These are phyloP conservation scores for Coniosporium tulheliwenetii DNA, from an alignment of 2,329 filamentous ascomycete species.

Conservation along the genomic window DNA sequence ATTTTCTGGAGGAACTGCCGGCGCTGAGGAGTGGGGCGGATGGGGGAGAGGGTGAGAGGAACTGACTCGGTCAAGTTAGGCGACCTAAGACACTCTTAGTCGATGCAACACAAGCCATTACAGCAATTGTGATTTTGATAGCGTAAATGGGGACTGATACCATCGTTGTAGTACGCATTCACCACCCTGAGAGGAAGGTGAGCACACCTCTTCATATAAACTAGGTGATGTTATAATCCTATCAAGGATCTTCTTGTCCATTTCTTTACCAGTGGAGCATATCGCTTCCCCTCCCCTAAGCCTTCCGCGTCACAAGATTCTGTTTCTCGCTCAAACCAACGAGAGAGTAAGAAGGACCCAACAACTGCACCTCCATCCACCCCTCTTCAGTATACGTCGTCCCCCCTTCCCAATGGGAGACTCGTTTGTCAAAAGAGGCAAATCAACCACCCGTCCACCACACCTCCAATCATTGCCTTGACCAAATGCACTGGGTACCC, in stretches of 20 bases:
- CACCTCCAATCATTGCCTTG: not conserved
- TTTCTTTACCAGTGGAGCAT: not conserved
- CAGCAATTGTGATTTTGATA: too few species aligned
- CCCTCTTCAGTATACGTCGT: constrained; percentile 2
- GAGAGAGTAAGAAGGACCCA: too few species aligned
- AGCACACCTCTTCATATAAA: too few species aligned
- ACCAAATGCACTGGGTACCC: not conserved
- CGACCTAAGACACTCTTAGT: too few species aligned
- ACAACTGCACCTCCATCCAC: not conserved
- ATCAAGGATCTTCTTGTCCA: not conserved
- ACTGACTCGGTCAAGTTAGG: too few species aligned
- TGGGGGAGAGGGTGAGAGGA: too few species aligned
- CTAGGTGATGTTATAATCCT: too few species aligned
- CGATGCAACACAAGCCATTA: too few species aligned
- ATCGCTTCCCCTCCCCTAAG: not conserved
- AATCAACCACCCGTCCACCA: not conserved
- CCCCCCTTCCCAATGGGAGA: constrained; percentile 1
- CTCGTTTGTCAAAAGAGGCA: constrained; percentile 1
- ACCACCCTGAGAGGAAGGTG: too few species aligned
- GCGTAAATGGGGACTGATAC: too few species aligned
- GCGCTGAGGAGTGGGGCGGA: not conserved
- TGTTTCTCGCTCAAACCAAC: not conserved
- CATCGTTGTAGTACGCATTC: too few species aligned
- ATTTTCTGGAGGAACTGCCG: not conserved
- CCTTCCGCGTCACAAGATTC: not conserved